Evolutionary conservation across 768 basidiomycete species (phyloP).

Genomic region (Serendipita vermifera): DNA sequence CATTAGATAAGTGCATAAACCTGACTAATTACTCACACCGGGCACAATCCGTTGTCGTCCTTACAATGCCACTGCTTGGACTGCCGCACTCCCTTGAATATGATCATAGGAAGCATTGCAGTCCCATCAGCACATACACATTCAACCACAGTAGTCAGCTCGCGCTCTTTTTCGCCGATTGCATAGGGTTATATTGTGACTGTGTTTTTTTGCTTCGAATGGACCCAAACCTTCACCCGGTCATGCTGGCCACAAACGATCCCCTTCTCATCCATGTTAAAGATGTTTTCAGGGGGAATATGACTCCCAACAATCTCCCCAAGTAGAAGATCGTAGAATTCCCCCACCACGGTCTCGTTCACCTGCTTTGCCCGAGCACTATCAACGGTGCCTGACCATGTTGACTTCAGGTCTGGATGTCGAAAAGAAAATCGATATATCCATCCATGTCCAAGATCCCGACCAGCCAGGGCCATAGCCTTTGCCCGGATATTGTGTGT

Average conservation of each 20-base stretch:
- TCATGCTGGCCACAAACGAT: background rate
- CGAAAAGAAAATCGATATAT: constrained; percentile 18
- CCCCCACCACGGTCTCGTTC: background rate
- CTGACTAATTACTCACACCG: background rate
- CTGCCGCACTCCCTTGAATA: constrained; percentile 21
- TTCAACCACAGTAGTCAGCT: constrained; percentile 30
- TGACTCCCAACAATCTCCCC: background rate
- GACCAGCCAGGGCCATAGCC: constrained; percentile 11
- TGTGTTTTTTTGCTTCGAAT: background rate
- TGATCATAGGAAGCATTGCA: constrained; percentile 26
- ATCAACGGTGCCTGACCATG: background rate
- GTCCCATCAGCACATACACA: constrained; percentile 30
- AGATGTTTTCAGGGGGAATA: background rate
- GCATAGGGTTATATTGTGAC: too few relatives aligned
- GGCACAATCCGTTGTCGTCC: background rate
- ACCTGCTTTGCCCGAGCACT: background rate
- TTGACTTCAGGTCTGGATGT: constrained; percentile 14
- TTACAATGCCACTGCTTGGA: constrained; percentile 7
- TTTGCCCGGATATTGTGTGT: constrained; percentile 13
- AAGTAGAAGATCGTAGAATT: background rate
- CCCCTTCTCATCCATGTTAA: background rate
- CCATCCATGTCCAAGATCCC: constrained; percentile 14
- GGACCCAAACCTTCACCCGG: background rate
- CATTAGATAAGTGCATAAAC: background rate
- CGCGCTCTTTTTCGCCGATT: background rate